Base-by-base conservation (phyloP, 192 early-diverging fungal species). In the Gamsiella multidivaricata region DNA sequence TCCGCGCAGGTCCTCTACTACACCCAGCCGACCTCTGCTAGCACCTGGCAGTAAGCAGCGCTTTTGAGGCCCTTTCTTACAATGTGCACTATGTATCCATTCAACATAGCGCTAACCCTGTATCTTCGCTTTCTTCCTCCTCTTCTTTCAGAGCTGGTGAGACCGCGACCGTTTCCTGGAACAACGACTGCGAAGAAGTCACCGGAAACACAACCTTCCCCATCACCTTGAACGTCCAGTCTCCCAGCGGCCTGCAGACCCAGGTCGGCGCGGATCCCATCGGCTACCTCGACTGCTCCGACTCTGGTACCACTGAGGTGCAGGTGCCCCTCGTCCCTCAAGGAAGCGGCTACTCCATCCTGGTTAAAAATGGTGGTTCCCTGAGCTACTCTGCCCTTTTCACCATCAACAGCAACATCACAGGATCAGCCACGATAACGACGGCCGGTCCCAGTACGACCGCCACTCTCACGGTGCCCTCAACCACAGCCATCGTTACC, bases 151-250 rank as follows among this genome's bases (percentile, higher is more conserved):
- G 62, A 7, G 62, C 70, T 32, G 70, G 70, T 28, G 4, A 37
- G 31, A 5, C 51, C 14, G 70, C 41, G 6, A 59, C 61, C 15
- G 63, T 73, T 23, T 47, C 61, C 2, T 73, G 70, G 70, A 53
- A 54, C 5, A 73, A 73, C 49, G 28, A 18, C 3, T 73, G 70
- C 43, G 20, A 3, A 7, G 47, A 61, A 1, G 22, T 65, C 32
- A 25, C 37, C 18, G 58, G 72, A 23, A 75, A 67, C 51, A 75
- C 46, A 10, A 75, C 63, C 25, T 75, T 61, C 33, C 63, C 63
- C 11, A 66, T 75, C 45, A 37, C 50, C 17, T 46, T 75, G 9
- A 66, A 67, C 45, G 12, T 60, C 20, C 64, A 75, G 58, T n/a
- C n/a, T n/a, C 47, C 46, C 18, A 55, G 58, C 15, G n/a, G 12